Evolutionary conservation across 2,329 filamentous ascomycete species (phyloP).

Genomic region (Penicillium frequentans): DNA sequence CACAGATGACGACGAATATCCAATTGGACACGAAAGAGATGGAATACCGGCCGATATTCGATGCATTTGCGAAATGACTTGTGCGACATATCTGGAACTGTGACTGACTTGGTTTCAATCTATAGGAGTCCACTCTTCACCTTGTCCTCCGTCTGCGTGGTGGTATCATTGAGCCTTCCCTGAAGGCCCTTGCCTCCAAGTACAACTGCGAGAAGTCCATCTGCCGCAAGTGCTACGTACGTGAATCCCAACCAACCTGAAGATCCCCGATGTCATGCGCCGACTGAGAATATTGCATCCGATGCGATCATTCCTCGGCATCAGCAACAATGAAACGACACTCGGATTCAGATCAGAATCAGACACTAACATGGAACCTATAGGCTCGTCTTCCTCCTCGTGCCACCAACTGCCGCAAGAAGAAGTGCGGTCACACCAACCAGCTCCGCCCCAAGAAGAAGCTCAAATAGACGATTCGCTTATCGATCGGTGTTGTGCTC

Average conservation of each 20-base stretch:
- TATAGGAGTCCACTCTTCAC: constrained; percentile 94
- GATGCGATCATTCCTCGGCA: neutral
- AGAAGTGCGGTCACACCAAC: constrained; percentile 99
- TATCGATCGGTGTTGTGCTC: constrained; percentile 48
- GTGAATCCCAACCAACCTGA: constrained; percentile 39
- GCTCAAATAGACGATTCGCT: constrained; percentile 71
- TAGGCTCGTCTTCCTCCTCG: constrained; percentile 85
- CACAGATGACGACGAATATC: neutral
- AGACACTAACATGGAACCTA: constrained; percentile 7
- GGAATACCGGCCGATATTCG: neutral
- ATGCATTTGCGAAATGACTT: neutral
- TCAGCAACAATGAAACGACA: neutral
- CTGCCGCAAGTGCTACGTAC: constrained; percentile 99
- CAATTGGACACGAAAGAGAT: constrained; percentile 11
- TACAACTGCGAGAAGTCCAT: constrained; percentile 99
- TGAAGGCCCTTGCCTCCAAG: constrained; percentile 97
- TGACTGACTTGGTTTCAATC: constrained; percentile 33
- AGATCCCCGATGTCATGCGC: neutral
- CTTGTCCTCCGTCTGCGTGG: constrained; percentile 97
- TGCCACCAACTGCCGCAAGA: constrained; percentile 99
- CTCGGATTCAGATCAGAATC: neutral
- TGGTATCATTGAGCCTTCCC: constrained; percentile 98
- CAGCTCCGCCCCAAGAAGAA: constrained; percentile 99
- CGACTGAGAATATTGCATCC: neutral
- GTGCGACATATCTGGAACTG: constrained; percentile 3